A percentile compares a stretch with the other conserved stretches of the same genome.
Conservation (phyloP, 2,329 filamentous ascomycete genomes). For the Apiospora pterosperma region DNA sequence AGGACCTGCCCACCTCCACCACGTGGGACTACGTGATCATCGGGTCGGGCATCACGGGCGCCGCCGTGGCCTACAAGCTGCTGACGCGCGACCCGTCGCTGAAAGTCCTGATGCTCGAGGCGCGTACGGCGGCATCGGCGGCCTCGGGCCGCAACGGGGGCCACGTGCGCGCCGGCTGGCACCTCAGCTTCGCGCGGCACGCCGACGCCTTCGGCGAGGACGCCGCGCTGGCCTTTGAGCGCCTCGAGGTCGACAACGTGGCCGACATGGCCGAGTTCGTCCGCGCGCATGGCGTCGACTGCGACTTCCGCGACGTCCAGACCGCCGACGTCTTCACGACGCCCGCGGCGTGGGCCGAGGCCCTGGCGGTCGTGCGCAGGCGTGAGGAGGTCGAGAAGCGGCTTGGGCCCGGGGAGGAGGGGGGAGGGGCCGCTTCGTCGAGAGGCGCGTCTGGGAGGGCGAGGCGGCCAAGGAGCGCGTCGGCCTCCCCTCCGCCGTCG, state of each 20-base stretch:
- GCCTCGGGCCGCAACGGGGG: conserved; percentile 36
- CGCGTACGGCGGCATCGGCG: conserved; percentile 29
- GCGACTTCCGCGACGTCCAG: conserved; percentile 16
- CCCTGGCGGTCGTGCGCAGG: neutral
- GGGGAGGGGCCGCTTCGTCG: neutral
- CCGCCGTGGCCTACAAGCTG: conserved; percentile 9
- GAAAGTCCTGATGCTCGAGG: conserved; percentile 30
- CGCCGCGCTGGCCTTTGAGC: conserved; percentile 19
- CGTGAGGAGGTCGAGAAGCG: neutral
- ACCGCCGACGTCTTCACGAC: conserved; percentile 19
- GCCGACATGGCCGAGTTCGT: conserved; percentile 17
- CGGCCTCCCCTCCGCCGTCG: conserved; percentile 15
- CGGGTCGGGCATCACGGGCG: conserved; percentile 8
- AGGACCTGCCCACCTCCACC: conserved; percentile 12
- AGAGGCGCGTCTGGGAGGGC: conserved; percentile 12
- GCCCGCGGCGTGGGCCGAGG: conserved; percentile 4
- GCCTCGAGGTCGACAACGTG: conserved; percentile 20
- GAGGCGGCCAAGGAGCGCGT: conserved; percentile 12
- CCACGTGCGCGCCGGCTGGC: conserved; percentile 28
- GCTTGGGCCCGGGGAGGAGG: neutral
- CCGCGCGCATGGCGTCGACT: conserved; percentile 13
- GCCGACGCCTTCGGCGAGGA: conserved; percentile 18
- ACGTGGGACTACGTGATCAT: conserved; percentile 7
- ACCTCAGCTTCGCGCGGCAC: conserved; percentile 15
- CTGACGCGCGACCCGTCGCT: conserved; percentile 18